Conservation (phyloP, 495 filamentous ascomycete species). For the Viridothelium virens region DNA sequence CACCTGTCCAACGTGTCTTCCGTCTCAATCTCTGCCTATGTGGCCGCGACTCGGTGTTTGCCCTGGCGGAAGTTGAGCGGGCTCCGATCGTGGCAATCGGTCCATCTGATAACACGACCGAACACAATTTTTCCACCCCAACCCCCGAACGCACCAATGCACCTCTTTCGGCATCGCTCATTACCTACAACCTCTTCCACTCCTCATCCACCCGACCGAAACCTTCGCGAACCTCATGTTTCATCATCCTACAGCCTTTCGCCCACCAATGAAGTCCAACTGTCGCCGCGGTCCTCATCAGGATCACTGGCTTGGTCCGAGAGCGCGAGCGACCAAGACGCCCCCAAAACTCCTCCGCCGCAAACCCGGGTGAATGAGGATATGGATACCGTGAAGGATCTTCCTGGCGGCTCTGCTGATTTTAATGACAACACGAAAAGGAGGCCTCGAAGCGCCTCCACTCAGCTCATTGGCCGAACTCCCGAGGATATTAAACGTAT, state of each 20-base stretch:
- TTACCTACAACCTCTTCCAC: background rate
- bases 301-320: constrained; percentile 40
- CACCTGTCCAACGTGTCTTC: background rate
- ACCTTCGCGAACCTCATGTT: constrained; percentile 47
- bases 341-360: constrained; percentile 47
- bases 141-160: background rate
- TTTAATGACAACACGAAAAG: constrained; percentile 25
- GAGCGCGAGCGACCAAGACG: constrained; percentile 39
- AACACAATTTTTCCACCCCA: constrained; percentile 4
- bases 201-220: constrained; percentile 47
- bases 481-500: constrained; percentile 66
- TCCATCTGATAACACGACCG: constrained; percentile 3
- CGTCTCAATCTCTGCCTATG: background rate
- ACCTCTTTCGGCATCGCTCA: background rate
- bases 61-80: background rate
- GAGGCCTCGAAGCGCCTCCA: constrained; percentile 64
- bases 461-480: constrained; percentile 68
- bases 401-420: constrained; percentile 32
- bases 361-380: constrained; percentile 45
- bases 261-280: constrained; percentile 24
- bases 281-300: constrained; percentile 37
- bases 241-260: constrained; percentile 32
- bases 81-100: constrained; percentile 3
- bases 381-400: constrained; percentile 30
- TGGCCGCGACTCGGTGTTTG: background rate